Evolutionary conservation across 306 rosid species (phyloP).

Genomic region (Spatholobus suberectus): DNA sequence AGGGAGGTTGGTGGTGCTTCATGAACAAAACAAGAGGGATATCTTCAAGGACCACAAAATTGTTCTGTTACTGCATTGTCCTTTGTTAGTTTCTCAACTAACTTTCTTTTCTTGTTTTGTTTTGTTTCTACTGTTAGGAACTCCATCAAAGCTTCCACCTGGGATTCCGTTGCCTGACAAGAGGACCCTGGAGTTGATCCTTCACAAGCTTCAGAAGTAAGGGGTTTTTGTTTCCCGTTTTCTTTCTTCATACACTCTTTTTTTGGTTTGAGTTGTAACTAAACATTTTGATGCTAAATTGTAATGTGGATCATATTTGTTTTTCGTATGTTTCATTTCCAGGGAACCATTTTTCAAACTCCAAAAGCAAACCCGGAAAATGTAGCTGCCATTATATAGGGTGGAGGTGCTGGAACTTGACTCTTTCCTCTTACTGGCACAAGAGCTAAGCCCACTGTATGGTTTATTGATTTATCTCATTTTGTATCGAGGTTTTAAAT

Average conservation of each 20-base stretch:
- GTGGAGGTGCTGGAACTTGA: conserved; percentile 92
- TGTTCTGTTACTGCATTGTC: background rate
- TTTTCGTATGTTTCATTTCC: conserved; percentile 46
- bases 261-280: background rate
- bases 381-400: conserved; percentile 84
- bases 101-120: background rate
- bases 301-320: background rate
- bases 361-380: conserved; percentile 70
- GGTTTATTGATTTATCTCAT: background rate
- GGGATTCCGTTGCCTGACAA: conserved; percentile 83
- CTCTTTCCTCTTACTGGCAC: conserved; percentile 82
- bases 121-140: conserved; percentile 57
- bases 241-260: background rate
- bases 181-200: conserved; percentile 87
- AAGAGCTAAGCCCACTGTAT: conserved; percentile 87
- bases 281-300: conserved; percentile 8
- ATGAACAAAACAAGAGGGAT: too few species aligned
- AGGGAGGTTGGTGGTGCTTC: too few species aligned
- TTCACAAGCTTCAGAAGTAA: conserved; percentile 97
- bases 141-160: conserved; percentile 61
- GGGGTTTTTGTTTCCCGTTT: conserved; percentile 26
- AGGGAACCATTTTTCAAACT: conserved; percentile 48
- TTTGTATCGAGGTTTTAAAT: background rate
- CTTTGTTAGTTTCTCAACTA: conserved; percentile 34
- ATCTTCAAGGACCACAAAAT: too few species aligned